Evolutionary conservation across 805 yeast species (phyloP).

Genomic region (Blastobotrys robertii): DNA sequence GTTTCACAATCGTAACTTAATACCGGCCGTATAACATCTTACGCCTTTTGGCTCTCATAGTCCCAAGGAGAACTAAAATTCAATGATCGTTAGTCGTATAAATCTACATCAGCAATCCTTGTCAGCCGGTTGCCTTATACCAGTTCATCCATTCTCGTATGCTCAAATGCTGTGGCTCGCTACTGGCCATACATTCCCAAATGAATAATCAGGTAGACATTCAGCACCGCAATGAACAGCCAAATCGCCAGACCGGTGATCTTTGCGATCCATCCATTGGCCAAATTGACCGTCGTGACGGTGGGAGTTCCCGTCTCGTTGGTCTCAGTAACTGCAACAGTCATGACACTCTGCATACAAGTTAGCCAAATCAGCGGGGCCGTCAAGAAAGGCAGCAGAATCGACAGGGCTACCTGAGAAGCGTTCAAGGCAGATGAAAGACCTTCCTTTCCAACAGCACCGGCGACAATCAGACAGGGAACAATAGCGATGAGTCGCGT

Average conservation of each 20-base stretch:
- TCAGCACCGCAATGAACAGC: conserved; percentile 62
- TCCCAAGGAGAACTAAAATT: no score
- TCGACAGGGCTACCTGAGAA: conserved; percentile 78
- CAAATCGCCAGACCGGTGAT: conserved; percentile 48
- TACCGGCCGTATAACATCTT: no score
- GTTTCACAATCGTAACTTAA: no score
- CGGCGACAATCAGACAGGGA: conserved; percentile 69
- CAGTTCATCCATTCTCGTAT: no score
- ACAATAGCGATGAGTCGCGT: conserved; percentile 72
- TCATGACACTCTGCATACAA: conserved; percentile 59
- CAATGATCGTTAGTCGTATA: no score
- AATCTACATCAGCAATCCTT: no score
- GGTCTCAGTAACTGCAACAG: conserved; percentile 9
- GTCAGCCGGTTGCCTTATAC: no score
- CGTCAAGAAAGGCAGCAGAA: conserved; percentile 71
- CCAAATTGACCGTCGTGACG: conserved; percentile 15
- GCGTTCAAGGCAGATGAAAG: conserved; percentile 63
- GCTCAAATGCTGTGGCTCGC: no score
- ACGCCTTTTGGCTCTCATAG: no score
- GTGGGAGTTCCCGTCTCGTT: conserved; percentile 7
- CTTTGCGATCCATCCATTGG: conserved; percentile 51
- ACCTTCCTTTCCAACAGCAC: conserved; percentile 65
- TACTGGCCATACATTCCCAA: conserved; percentile 27
- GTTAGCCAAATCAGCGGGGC: conserved; percentile 85
- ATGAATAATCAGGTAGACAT: conserved; percentile 50